Evolutionary conservation across 179 eudicot species (phyloP), one percentile per base, ranked within the genome.

Genomic region (Gypsophila paniculata): DNA sequence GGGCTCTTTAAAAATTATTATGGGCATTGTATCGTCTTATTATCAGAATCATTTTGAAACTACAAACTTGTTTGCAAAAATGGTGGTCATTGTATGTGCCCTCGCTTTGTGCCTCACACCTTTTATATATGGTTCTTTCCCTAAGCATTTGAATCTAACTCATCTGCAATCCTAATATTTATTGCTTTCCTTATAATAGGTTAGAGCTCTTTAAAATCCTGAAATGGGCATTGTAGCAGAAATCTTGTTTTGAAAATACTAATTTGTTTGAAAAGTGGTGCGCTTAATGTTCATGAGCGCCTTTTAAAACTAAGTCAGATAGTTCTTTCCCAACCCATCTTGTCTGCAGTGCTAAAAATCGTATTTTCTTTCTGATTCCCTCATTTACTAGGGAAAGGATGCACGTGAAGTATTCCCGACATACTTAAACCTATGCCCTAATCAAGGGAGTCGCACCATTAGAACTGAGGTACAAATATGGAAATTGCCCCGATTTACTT

Each of bases 401-500:
- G 82, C 83, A 12, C 60, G 74, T 2, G 82, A 83, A 12, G 77
- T 94, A 39, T 94, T 94, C 76, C 80, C 81, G 76, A 68, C 83
- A 25, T 94, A 94, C 77, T 76, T 94, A 74, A 94, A 94, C 76
- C 79, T 84, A 19, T 94, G 97, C 59, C 97, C 99, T 13, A 65
- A 90, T 86, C 99, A 91, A 88, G 95, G 99, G 74, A 94, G 99
- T 79, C 85, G 99, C 74, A 94, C 97, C 32, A 94, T 94, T 71
- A 85, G 99, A 75, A 86, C 97, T 38, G 99, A 94, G 97, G 99
- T 94, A 42, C 36, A 15, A 59, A 26, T 18, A 2, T 54, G 23
- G n/a, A 4, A 15, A 18, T 19, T 19, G 8, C 19, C 59, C 25
- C 59, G 22, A n/a, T 53, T 54, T 54, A 21, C 22, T 21, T 54